A percentile compares a stretch with the other conserved stretches of the same genome.
Conservation (phyloP, 805 yeast species). For the Komagataella pastoris region DNA sequence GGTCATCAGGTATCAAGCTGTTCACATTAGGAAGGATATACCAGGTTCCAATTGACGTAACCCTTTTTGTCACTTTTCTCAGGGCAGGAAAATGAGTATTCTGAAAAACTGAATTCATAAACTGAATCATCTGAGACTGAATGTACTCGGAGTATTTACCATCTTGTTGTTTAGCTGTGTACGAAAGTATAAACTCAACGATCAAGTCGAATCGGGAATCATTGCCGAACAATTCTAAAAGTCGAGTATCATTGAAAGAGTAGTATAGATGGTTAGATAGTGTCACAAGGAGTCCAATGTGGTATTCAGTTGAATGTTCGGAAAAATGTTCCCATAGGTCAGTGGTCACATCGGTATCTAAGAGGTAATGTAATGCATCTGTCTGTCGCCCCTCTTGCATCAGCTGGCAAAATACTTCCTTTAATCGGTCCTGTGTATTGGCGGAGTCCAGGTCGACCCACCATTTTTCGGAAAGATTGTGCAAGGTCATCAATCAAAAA, state of each 20-base stretch:
- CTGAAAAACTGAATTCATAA: slow-evolving; percentile 11
- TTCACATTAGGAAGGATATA: slow-evolving; percentile 7
- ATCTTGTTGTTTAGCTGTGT: neutral
- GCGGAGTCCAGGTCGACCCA: neutral
- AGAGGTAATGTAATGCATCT: neutral
- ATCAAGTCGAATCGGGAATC: neutral
- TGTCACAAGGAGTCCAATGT: neutral
- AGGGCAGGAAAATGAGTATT: slow-evolving; percentile 10
- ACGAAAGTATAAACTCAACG: neutral
- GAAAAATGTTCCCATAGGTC: neutral
- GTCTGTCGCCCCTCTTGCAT: neutral
- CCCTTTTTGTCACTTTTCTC: slow-evolving; percentile 12
- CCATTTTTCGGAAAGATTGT: neutral
- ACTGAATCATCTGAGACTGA: slow-evolving; percentile 8
- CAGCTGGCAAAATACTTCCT: neutral
- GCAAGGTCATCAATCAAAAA: neutral
- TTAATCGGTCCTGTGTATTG: neutral
- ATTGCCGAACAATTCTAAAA: neutral
- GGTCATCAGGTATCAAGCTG: neutral
- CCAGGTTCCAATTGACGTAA: slow-evolving; percentile 22
- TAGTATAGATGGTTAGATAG: neutral
- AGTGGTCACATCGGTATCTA: neutral
- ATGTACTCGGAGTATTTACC: slow-evolving; percentile 1
- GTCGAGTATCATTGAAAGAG: neutral
- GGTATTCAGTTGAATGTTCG: neutral